phyloP scores from a whole-genome alignment of 305 asterid genomes.

The Solanum chacoense region DNA sequence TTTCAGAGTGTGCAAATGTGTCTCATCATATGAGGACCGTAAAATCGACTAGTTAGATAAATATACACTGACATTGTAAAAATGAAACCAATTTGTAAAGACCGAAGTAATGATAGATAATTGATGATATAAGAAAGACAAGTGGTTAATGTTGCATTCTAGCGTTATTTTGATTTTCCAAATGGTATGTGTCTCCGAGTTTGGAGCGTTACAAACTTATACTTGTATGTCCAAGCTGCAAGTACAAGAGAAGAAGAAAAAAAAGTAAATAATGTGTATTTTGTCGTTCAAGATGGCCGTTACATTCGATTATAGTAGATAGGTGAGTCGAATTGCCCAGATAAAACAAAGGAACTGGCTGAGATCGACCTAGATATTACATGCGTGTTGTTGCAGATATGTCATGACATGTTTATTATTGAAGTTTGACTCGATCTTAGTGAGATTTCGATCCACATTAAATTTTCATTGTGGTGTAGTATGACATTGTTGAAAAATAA shows the following conservation, averaged over 20 bases:
- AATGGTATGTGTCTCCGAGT: background rate
- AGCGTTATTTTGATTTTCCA: background rate
- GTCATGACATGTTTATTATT: background rate
- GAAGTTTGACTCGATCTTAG: background rate
- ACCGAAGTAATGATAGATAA: background rate
- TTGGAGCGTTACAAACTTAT: background rate
- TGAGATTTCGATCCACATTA: background rate
- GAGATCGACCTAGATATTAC: background rate
- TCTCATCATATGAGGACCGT: background rate
- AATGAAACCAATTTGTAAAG: background rate
- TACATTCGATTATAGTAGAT: background rate
- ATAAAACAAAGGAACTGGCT: background rate
- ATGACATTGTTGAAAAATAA: background rate
- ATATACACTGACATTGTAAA: background rate
- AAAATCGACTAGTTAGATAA: background rate
- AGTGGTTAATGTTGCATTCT: background rate
- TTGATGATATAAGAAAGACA: background rate
- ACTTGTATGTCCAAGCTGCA: background rate
- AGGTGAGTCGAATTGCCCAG: no score
- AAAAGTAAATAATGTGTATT: background rate
- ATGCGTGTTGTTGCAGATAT: background rate
- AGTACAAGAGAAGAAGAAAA: background rate
- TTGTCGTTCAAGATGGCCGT: background rate
- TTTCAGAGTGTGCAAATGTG: background rate
- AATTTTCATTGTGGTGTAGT: background rate